Conservation (phyloP, 225 moss, liverwort and hornwort species). For the Physcomitrellopsis africana region DNA sequence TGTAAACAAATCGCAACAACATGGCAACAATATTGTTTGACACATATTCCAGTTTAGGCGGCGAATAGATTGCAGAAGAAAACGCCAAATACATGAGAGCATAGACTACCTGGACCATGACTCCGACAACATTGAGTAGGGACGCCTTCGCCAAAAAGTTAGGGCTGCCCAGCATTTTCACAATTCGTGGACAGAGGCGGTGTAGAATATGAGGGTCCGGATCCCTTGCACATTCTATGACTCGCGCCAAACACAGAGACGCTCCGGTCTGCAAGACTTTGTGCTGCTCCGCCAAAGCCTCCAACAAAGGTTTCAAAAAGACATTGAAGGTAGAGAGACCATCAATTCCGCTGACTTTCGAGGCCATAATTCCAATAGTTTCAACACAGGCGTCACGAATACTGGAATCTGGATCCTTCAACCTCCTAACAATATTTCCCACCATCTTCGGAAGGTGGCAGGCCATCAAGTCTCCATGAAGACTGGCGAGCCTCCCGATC, state of each 20-base stretch:
- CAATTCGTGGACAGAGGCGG: constrained; percentile 65
- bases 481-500: constrained; percentile 59
- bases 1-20: too few species aligned
- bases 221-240: constrained; percentile 57
- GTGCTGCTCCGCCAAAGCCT: constrained; percentile 71
- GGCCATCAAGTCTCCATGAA: constrained; percentile 55
- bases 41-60: too few species aligned
- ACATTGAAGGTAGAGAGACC: constrained; percentile 46
- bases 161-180: constrained; percentile 57
- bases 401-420: constrained; percentile 72
- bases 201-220: constrained; percentile 48
- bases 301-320: constrained; percentile 70
- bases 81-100: background rate
- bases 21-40: too few species aligned
- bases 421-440: constrained; percentile 59
- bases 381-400: constrained; percentile 76
- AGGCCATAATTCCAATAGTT: constrained; percentile 59
- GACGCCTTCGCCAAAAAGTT: constrained; percentile 71
- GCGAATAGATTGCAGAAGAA: background rate
- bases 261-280: constrained; percentile 69
- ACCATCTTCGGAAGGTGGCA: constrained; percentile 71
- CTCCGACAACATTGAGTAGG: constrained; percentile 58
- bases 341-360: constrained; percentile 55
- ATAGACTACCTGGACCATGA: constrained; percentile 56
- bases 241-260: constrained; percentile 57